Evolutionary conservation across 768 basidiomycete genomes (phyloP).

Genomic region (Suillus discolor): DNA sequence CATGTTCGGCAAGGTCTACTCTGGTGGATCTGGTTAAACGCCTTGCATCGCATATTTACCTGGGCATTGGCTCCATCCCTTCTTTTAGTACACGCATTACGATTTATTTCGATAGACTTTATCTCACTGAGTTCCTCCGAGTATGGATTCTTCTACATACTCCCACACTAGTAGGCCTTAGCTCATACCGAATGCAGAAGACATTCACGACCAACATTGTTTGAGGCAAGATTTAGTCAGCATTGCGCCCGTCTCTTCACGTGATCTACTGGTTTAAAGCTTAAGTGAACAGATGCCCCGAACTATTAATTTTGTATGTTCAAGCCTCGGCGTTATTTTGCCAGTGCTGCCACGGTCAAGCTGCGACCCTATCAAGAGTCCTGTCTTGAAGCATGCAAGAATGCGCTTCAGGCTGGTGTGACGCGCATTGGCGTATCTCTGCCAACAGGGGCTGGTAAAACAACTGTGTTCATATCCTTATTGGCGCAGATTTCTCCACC

Average conservation of each 20-base stretch:
- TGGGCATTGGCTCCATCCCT: conserved; percentile 35
- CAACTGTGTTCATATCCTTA: conserved; percentile 87
- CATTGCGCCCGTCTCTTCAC: too few relatives aligned
- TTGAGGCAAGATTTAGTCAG: not conserved
- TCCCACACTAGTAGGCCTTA: conserved; percentile 24
- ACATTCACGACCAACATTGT: not conserved
- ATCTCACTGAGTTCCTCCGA: conserved; percentile 24
- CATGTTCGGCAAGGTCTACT: conserved; percentile 99
- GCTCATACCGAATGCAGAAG: conserved; percentile 21
- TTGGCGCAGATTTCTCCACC: conserved; percentile 63
- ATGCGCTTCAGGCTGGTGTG: conserved; percentile 66
- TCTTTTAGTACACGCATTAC: conserved; percentile 22
- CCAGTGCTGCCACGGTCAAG: conserved; percentile 6
- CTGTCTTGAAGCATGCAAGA: conserved; percentile 75
- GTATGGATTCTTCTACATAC: conserved; percentile 26
- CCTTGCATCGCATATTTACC: conserved; percentile 12
- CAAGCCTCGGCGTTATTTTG: conserved; percentile 12
- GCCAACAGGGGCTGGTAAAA: conserved; percentile 88
- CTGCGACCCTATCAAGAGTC: conserved; percentile 89
- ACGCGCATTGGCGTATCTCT: conserved; percentile 82
- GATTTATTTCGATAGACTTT: conserved; percentile 35
- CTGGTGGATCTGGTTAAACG: conserved; percentile 65
- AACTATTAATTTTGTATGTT: not conserved
- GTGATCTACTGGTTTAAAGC: too few relatives aligned
- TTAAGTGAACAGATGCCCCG: too few relatives aligned